A percentile compares a stretch with the other conserved stretches of the same genome.
Evolutionary conservation across 2,329 filamentous ascomycete genomes (phyloP).

Genomic region (Cercospora zeae-maydis): DNA sequence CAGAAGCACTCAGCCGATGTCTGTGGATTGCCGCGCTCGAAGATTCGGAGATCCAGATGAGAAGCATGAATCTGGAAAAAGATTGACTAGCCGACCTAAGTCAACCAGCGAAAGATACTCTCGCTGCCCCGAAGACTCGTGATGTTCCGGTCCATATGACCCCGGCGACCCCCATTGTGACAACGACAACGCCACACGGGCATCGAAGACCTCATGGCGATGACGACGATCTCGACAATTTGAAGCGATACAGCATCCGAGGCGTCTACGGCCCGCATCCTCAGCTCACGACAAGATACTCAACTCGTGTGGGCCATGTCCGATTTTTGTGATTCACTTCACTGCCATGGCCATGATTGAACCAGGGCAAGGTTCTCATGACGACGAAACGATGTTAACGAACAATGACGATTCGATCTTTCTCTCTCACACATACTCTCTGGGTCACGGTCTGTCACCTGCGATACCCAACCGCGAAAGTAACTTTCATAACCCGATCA

Average conservation of each 20-base stretch:
- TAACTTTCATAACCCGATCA: too few species aligned
- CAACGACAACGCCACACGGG: neutral
- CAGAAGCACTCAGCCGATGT: conserved; percentile 73
- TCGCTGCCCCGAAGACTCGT: neutral
- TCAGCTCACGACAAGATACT: conserved; percentile 1
- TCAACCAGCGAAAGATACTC: neutral
- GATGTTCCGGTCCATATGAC: neutral
- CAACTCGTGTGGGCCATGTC: conserved; percentile 4
- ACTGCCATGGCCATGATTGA: too few species aligned
- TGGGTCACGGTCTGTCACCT: neutral
- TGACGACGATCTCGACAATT: neutral
- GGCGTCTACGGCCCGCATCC: conserved; percentile 3
- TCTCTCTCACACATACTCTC: neutral
- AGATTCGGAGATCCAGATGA: conserved; percentile 64
- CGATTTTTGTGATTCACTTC: neutral
- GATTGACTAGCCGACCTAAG: conserved; percentile 16
- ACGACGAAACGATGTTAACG: neutral
- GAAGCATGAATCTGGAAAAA: conserved; percentile 32
- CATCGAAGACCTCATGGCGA: neutral
- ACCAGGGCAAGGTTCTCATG: neutral
- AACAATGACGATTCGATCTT: neutral
- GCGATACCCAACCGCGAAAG: neutral
- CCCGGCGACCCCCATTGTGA: neutral
- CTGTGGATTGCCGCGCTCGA: conserved; percentile 78
- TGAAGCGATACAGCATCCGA: conserved; percentile 1